These are phyloP conservation scores for Tolypocladium nubicola DNA, from an alignment of 2,329 filamentous ascomycete genomes.

Conservation along the genomic window DNA sequence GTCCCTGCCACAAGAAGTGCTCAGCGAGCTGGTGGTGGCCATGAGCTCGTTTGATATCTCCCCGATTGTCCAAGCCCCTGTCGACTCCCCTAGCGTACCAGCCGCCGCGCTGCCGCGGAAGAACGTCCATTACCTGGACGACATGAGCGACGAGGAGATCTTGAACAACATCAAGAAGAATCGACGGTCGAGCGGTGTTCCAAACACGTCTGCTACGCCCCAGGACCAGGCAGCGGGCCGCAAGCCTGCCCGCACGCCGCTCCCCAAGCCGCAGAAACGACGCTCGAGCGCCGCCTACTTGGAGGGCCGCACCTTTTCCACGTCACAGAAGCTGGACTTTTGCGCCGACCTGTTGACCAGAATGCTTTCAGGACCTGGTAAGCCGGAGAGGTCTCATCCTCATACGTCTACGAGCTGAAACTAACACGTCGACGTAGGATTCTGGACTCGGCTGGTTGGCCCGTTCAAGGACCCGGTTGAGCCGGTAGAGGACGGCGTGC, in stretches of 20 bases:
- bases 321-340: slow-evolving; percentile 41
- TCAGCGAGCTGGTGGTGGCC: slow-evolving; percentile 50
- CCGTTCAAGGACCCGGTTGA: slow-evolving; percentile 51
- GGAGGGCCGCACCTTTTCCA: slow-evolving; percentile 22
- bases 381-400: slow-evolving; percentile 1
- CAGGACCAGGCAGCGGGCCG: slow-evolving; percentile 15
- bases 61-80: slow-evolving; percentile 17
- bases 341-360: slow-evolving; percentile 46
- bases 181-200: slow-evolving; percentile 23
- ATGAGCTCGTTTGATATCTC: slow-evolving; percentile 45
- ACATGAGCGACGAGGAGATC: slow-evolving; percentile 28
- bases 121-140: slow-evolving; percentile 39
- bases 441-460: slow-evolving; percentile 55
- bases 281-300: slow-evolving; percentile 19
- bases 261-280: slow-evolving; percentile 25
- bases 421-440: slow-evolving; percentile 29
- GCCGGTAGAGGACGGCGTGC: slow-evolving; percentile 44
- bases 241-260: slow-evolving; percentile 16
- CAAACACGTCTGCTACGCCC: slow-evolving; percentile 4
- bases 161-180: slow-evolving; percentile 25
- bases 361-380: slow-evolving; percentile 53
- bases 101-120: slow-evolving; percentile 23
- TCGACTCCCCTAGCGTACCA: slow-evolving; percentile 9
- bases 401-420: background rate
- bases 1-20: slow-evolving; percentile 49